Base-by-base conservation (phyloP, 108 stramenopile genomes). In the Seminavis robusta region DNA sequence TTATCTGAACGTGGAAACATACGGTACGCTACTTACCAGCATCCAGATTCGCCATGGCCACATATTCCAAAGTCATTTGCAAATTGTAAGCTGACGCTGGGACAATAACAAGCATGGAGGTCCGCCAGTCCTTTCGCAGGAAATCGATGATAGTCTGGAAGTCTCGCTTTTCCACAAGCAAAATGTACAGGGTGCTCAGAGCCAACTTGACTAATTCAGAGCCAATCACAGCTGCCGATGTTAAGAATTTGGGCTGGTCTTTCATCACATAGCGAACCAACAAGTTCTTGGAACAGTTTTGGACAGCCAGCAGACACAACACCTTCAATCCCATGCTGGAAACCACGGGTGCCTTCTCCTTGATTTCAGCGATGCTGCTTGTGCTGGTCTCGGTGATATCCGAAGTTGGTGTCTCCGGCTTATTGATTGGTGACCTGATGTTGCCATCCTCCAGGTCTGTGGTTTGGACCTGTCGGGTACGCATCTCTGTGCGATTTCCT, bases 51-150 rank as follows among this genome's bases (percentile, higher is more conserved):
- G 72, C 76, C 61, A 98, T 64, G 19, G 98, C 96, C 19, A 92
- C 61, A 70, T 95, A 98, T 56, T 97, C 90, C 63, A 98, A 55
- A 39, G 93, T 88, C 81, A 94, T 95, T 73, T 98, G 98, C 28
- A 97, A 65, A 36, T 79, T 88, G 80, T 98, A 98, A 4, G 95
- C 65, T 11, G 94, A 67, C n/a, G 94, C 94, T 7, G 98, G 98
- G 3, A 98, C 84, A 0, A 73, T 61, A 31, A 98, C 80, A 41
- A 93, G 59, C 9, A 84, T 9, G 8, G 84, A 73, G 63, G 90
- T 94, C 16, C 74, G 63, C 42, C 69, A 51, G 54, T 97, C 96
- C 29, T 77, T 61, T 46, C 52, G 59, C 19, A 91, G 54, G 51
- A 80, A 89, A 45, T 70, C 63, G 3, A 63, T 26, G 15, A 82